A percentile compares a stretch with the other conserved stretches of the same genome.
Conservation (phyloP, 352 stramenopile species). For the Blastocystis sp. region DNA sequence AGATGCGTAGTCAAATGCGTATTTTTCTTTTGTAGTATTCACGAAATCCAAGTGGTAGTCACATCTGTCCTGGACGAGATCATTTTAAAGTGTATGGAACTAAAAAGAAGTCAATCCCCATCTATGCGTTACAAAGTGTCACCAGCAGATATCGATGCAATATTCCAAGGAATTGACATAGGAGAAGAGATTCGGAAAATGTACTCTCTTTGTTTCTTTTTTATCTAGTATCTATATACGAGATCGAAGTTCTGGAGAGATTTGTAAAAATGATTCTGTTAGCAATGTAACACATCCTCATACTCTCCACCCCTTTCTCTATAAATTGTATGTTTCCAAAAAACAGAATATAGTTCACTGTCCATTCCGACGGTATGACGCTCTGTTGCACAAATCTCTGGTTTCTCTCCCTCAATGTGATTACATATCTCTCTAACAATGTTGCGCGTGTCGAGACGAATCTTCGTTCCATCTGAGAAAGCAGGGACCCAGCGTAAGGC, state of each 20-base stretch:
- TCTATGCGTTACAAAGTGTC: not conserved
- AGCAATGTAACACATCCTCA: not conserved
- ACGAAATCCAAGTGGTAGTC: not conserved
- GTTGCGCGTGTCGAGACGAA: slow-evolving; percentile 15
- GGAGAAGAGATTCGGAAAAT: not conserved
- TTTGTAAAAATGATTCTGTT: not conserved
- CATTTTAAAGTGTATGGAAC: not conserved
- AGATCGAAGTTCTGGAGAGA: not conserved
- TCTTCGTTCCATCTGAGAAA: not conserved
- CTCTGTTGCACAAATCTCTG: not conserved
- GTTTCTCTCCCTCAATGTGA: not conserved
- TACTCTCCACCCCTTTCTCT: not conserved
- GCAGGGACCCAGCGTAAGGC: slow-evolving; percentile 5
- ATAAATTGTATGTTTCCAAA: not conserved
- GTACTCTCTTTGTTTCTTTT: not conserved
- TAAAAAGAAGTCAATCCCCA: not conserved
- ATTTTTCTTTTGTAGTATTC: not conserved
- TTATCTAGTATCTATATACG: not conserved
- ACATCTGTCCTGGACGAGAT: not conserved
- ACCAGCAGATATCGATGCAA: not conserved
- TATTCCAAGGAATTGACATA: not conserved
- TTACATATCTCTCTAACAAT: not conserved
- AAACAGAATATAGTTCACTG: not conserved
- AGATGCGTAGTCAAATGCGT: not conserved
- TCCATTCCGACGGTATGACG: slow-evolving; percentile 39